Evolutionary conservation across 257 asterid species (phyloP), one percentile per base, ranked within the genome.

Genomic region (Buddleja alternifolia): DNA sequence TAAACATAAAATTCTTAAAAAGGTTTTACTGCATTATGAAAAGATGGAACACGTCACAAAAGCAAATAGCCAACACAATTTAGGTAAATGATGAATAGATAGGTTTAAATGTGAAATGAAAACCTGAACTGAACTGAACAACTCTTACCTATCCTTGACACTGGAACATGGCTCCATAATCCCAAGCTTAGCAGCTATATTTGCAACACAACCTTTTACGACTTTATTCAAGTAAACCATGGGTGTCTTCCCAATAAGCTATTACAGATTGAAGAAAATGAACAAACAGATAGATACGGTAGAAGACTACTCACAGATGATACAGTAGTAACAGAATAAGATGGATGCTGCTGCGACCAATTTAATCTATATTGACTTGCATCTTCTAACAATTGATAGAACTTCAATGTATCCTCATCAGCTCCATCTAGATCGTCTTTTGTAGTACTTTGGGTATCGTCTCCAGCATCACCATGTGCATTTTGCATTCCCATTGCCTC

Each of bases 141-240:
- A 57, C 47, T 54, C 82, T 69, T 56, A 89, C 98, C 98, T 89
- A 70, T 92, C 98, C 85, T 89, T 92, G 65, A 92, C 96, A 65
- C 98, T 92, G 80, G 93, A 81, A 56, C 98, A 92, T 37, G 98
- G 96, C 86, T 89, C 98, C 98, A 90, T 90, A 69, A 73, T 84
- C 81, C 88, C 97, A 42, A 90, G 94, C 82, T 90, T 90, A 39
- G 97, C 96, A 60, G 94, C 90, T 57, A 88, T 83, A 62, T 84
- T 86, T 4, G 97, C 94, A 34, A 81, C 92, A 62, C 88, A 84
- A 46, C 89, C 96, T 73, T 90, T 78, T 51, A 76, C 88, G 3
- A 88, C 73, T 4, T 48, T 86, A 63, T 88, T 90, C 81, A 90
- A 82, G 86, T 81, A 90, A 65, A 90, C 92, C 97, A 90, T 90